Conservation (phyloP, 805 yeast genomes). For the Nematodospora valgi region DNA sequence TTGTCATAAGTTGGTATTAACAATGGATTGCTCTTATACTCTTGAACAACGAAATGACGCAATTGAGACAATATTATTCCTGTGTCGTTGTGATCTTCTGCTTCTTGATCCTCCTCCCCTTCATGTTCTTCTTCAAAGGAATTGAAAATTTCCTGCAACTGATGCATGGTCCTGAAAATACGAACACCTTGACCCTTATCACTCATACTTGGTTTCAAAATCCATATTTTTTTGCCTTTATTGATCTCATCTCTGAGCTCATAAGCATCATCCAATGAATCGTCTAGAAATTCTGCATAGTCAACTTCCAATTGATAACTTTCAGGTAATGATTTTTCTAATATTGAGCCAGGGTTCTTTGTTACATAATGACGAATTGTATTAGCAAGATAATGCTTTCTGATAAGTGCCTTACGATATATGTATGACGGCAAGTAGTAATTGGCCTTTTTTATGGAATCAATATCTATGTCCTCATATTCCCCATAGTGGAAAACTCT, state of each 20-base stretch:
- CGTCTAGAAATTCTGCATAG: slow-evolving; percentile 94
- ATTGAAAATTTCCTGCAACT: slow-evolving; percentile 79
- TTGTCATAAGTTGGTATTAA: slow-evolving; percentile 55
- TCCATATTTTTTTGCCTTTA: slow-evolving; percentile 65
- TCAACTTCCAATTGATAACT: slow-evolving; percentile 82
- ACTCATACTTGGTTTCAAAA: slow-evolving; percentile 94
- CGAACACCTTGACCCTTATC: slow-evolving; percentile 96
- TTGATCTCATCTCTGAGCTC: slow-evolving; percentile 81
- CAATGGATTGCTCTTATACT: slow-evolving; percentile 68
- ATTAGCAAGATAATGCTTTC: slow-evolving; percentile 87
- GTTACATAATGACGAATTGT: slow-evolving; percentile 72
- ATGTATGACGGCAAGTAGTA: slow-evolving; percentile 78
- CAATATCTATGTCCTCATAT: slow-evolving; percentile 84
- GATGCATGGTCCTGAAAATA: slow-evolving; percentile 71
- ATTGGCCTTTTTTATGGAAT: slow-evolving; percentile 43
- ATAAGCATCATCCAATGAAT: slow-evolving; percentile 86
- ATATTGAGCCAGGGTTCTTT: slow-evolving; percentile 67
- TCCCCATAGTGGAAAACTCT: slow-evolving; percentile 79
- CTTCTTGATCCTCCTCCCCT: slow-evolving; percentile 37
- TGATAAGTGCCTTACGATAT: slow-evolving; percentile 83
- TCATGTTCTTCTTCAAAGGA: slow-evolving; percentile 75
- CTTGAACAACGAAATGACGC: slow-evolving; percentile 88
- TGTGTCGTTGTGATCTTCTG: slow-evolving; percentile 40
- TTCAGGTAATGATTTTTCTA: slow-evolving; percentile 64
- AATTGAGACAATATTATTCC: slow-evolving; percentile 83